Evolutionary conservation across 345 rosid genomes (phyloP).

Genomic region (Clausena lansium): DNA sequence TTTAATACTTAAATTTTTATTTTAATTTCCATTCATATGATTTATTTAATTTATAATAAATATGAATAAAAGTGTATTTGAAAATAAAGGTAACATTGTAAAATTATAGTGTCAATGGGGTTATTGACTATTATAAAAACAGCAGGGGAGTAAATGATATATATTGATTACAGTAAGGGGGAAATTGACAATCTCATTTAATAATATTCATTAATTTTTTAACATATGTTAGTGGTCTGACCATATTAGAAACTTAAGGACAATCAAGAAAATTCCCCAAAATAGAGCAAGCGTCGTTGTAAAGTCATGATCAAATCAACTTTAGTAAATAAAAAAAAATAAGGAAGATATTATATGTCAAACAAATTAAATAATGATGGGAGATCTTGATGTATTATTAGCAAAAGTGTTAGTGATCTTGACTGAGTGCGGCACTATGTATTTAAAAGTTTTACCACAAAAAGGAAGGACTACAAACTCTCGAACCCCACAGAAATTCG

Average conservation of each 20-base stretch:
- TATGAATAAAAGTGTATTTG: no score
- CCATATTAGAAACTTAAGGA: not conserved
- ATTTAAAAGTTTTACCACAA: conserved; percentile 26
- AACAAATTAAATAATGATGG: conserved; percentile 1
- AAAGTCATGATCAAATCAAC: conserved; percentile 1
- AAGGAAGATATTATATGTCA: not conserved
- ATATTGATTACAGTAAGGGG: no score
- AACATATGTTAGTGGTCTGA: not conserved
- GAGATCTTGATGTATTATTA: conserved; percentile 16
- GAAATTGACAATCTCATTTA: no score
- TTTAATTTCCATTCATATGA: no score
- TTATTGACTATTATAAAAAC: no score
- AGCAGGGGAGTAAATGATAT: no score
- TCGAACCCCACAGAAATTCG: conserved; percentile 29
- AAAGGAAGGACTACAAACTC: conserved; percentile 39
- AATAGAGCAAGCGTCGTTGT: not conserved
- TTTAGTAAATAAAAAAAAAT: not conserved
- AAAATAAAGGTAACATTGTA: no score
- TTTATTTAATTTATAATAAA: no score
- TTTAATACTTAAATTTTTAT: no score
- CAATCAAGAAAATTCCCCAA: not conserved
- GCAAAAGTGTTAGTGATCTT: conserved; percentile 21
- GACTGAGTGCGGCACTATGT: conserved; percentile 33
- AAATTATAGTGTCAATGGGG: no score
- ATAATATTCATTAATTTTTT: not conserved